phyloP scores from a whole-genome alignment of 768 basidiomycete genomes.

The Leucocoprinus sp. region DNA sequence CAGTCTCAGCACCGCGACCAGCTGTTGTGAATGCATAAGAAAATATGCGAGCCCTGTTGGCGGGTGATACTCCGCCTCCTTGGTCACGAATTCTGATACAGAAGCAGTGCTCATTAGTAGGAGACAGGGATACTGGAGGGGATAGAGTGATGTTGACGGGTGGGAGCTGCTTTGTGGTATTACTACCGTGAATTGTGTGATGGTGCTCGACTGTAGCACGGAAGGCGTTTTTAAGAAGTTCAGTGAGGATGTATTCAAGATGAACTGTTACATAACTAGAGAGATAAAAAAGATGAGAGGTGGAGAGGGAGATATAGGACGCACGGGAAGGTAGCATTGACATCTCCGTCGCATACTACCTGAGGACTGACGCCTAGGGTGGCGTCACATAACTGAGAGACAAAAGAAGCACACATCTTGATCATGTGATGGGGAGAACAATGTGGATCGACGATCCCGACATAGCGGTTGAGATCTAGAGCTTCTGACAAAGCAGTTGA shows the following conservation, averaged over 20 bases:
- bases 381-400: constrained; percentile 75
- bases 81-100: constrained; percentile 79
- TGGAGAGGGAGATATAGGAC: constrained; percentile 21
- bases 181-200: constrained; percentile 1
- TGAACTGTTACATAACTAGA: constrained; percentile 81
- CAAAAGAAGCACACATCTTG: constrained; percentile 74
- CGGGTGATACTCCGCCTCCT: constrained; percentile 74
- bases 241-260: constrained; percentile 85
- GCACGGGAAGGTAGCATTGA: constrained; percentile 70
- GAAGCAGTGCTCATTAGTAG: constrained; percentile 39
- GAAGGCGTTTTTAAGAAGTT: constrained; percentile 87
- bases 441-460: constrained; percentile 68
- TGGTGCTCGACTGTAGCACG: constrained; percentile 82
- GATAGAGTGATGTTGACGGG: constrained; percentile 69
- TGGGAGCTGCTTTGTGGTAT: constrained; percentile 37
- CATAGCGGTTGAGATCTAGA: constrained; percentile 29
- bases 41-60: constrained; percentile 73
- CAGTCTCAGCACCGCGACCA: constrained; percentile 38
- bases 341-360: constrained; percentile 63
- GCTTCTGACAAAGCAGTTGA: constrained; percentile 54
- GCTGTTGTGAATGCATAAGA: constrained; percentile 92
- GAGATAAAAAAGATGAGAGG: constrained; percentile 5
- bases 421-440: constrained; percentile 73
- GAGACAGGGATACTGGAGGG: constrained; percentile 32
- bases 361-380: constrained; percentile 67